Conservation (phyloP, 2,329 filamentous ascomycete species). For the Colletotrichum camelliae region DNA sequence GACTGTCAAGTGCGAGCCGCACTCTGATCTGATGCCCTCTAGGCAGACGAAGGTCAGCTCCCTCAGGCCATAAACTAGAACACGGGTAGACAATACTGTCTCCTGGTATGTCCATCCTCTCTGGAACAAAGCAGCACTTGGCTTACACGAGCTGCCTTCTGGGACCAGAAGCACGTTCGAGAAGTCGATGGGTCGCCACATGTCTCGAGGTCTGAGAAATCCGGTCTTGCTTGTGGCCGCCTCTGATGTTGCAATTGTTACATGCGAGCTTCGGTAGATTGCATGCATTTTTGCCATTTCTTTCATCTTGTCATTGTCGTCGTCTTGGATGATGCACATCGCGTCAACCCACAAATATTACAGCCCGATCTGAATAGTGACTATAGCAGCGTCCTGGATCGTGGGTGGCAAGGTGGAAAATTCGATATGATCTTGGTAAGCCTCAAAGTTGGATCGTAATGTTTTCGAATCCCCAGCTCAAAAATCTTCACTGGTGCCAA, state of each 20-base stretch:
- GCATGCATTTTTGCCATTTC: background rate
- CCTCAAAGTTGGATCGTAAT: background rate
- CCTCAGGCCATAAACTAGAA: background rate
- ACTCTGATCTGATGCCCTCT: background rate
- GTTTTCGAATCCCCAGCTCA: background rate
- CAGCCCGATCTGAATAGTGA: background rate
- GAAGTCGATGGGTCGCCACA: background rate
- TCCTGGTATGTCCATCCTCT: background rate
- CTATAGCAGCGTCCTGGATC: background rate
- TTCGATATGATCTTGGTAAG: background rate
- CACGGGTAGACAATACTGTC: background rate
- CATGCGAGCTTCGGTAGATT: fast-evolving
- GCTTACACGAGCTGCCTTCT: background rate
- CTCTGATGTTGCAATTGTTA: background rate
- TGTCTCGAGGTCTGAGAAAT: background rate
- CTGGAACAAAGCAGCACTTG: background rate
- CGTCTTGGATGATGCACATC: conserved; percentile 20
- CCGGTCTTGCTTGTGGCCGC: background rate
- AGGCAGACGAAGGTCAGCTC: background rate
- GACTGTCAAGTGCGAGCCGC: background rate
- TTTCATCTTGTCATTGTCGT: background rate
- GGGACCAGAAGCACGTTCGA: background rate
- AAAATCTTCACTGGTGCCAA: conserved; percentile 31
- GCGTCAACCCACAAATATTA: conserved; percentile 19
- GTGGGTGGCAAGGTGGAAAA: background rate